Evolutionary conservation across 176 grass and related monocot species (phyloP), one percentile per base, ranked within the genome.

Genomic region (Dactylis glomerata): DNA sequence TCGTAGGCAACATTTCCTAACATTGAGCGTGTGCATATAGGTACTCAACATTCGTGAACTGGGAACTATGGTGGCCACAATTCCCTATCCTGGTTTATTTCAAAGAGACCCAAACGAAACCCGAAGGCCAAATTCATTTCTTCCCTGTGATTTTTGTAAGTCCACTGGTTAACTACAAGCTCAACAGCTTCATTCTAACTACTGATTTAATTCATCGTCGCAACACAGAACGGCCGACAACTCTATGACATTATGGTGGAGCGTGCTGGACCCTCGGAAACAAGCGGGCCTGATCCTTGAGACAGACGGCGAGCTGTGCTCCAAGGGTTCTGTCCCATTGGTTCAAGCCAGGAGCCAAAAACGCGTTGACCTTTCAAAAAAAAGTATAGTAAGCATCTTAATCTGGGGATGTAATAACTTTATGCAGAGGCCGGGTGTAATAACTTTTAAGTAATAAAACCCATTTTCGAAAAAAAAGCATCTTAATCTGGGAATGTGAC

Each of bases 141-240:
- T 98, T 98, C 68, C 95, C 95, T 24, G 92, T 95, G 76, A 95
- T 97, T 86, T 97, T 97, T n/a, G 92, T 95, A 66, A 91, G 90
- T 80, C 52, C 7, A 62, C 23, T 37, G n/a, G 5, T 87, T 34
- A 14, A 37, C 34, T 13, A 40, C 22, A 45, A 81, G 44, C 32
- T 15, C 64, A 19, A 49, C 5, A 30, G n/a, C 4, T 40, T 52
- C 63, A 9, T 51, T 24, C 36, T 73, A 40, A 3, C 8, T 77
- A 31, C 26, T 67, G 46, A 58, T 75, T 80, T 31, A 54, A 66
- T 28, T 16, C 38, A 31, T 20, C 47, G 16, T 63, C 59, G 4
- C 62, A 71, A 81, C 26, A 17, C 72, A 95, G 96, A 95, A 98
- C 19, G 96, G 96, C 6, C 85, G 73, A 14, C 92, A 98, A 75